phyloP scores from a whole-genome alignment of 805 yeast genomes.

The Wickerhamiella siamensis region DNA sequence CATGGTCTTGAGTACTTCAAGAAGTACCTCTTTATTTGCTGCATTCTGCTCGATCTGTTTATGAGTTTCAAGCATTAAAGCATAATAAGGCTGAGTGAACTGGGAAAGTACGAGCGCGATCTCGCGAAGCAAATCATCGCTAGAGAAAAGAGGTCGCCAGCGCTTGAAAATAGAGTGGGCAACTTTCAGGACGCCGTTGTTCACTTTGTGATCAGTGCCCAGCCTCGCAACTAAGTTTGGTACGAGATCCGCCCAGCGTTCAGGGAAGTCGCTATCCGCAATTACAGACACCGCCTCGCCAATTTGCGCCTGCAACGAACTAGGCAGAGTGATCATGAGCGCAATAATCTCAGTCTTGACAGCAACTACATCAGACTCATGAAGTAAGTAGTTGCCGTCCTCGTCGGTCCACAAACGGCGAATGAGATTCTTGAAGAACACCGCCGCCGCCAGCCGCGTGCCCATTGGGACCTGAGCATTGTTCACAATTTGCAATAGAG shows the following conservation, averaged over 20 bases:
- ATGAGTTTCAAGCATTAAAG: constrained; percentile 52
- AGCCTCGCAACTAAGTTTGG: constrained; percentile 49
- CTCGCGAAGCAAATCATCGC: constrained; percentile 79
- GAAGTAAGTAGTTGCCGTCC: constrained; percentile 61
- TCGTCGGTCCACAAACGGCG: constrained; percentile 83
- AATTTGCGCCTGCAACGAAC: constrained; percentile 63
- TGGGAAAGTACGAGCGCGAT: constrained; percentile 75
- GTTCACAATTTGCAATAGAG: constrained; percentile 65
- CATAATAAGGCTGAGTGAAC: constrained; percentile 66
- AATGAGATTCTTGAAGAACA: constrained; percentile 79
- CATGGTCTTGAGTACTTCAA: constrained; percentile 28
- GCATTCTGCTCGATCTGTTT: constrained; percentile 36
- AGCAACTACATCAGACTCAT: constrained; percentile 43
- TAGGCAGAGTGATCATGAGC: constrained; percentile 72
- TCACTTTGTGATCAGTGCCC: constrained; percentile 42
- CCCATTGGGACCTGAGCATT: constrained; percentile 37
- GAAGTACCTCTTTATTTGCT: constrained; percentile 36
- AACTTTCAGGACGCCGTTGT: constrained; percentile 76
- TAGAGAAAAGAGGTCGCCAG: constrained; percentile 90
- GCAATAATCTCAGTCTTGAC: constrained; percentile 67
- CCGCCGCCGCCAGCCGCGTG: constrained; percentile 72
- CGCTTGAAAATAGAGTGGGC: constrained; percentile 92
- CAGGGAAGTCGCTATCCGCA: constrained; percentile 94
- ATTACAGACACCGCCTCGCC: constrained; percentile 88
- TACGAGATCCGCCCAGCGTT: constrained; percentile 60